These are phyloP conservation scores for Fusarium acutatum DNA, from an alignment of 2,329 filamentous ascomycete species.

Conservation along the genomic window DNA sequence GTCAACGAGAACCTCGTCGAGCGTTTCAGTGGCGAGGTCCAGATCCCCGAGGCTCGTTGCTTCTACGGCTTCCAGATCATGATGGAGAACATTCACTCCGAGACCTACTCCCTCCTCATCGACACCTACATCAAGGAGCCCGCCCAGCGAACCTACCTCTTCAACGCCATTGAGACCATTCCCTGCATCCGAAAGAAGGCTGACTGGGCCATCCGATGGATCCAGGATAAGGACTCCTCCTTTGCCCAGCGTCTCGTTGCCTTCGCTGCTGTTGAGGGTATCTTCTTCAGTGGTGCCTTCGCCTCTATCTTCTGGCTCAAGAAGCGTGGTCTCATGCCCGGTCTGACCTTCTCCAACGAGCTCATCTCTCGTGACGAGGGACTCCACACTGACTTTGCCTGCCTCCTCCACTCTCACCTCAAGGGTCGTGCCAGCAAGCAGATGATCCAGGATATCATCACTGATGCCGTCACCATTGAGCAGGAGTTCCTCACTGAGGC, in stretches of 20 bases:
- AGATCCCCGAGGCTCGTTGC: constrained; percentile 97
- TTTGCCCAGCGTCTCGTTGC: constrained; percentile 96
- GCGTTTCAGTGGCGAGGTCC: constrained; percentile 96
- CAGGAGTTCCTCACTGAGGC: constrained; percentile 98
- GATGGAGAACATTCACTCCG: constrained; percentile 99
- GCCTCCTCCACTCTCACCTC: constrained; percentile 95
- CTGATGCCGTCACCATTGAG: constrained; percentile 92
- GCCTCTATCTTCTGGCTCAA: constrained; percentile 99
- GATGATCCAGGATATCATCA: constrained; percentile 86
- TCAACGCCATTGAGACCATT: constrained; percentile 99
- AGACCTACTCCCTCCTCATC: constrained; percentile 98
- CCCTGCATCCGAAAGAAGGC: constrained; percentile 99
- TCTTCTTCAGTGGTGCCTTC: constrained; percentile 99
- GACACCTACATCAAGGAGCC: constrained; percentile 99
- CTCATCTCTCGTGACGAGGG: constrained; percentile 99
- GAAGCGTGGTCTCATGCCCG: constrained; percentile 99
- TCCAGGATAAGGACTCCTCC: constrained; percentile 89
- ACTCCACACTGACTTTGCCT: constrained; percentile 99
- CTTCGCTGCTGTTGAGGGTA: constrained; percentile 97
- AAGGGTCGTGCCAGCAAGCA: constrained; percentile 88
- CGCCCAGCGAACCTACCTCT: constrained; percentile 90
- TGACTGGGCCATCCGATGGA: constrained; percentile 97
- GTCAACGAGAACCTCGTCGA: constrained; percentile 99
- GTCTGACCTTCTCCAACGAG: constrained; percentile 99
- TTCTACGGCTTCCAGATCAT: constrained; percentile 99